These are phyloP conservation scores for Zygotorulaspora florentina DNA, from an alignment of 805 yeast genomes.

Conservation along the genomic window DNA sequence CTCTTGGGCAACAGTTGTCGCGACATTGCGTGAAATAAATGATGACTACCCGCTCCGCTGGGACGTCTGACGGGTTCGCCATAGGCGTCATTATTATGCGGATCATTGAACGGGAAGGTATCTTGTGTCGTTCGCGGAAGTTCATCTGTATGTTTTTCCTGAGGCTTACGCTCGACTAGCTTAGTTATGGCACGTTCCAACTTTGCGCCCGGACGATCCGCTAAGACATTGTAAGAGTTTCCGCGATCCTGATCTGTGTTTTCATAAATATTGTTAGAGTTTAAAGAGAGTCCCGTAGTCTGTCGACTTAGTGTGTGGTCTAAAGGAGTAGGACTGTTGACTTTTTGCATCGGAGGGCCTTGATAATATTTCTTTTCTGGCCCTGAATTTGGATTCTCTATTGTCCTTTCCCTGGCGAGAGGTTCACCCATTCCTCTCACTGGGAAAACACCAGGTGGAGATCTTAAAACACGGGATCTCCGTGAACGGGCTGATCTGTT, in stretches of 20 bases:
- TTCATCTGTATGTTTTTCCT: constrained; percentile 2
- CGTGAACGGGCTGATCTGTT: constrained; percentile 6
- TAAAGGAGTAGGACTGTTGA: background rate
- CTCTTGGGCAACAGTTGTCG: constrained; percentile 17
- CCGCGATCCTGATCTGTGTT: background rate
- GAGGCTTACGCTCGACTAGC: constrained; percentile 13
- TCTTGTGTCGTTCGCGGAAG: constrained; percentile 30
- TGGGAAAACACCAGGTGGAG: constrained; percentile 78
- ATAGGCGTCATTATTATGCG: constrained; percentile 3
- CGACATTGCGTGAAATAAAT: constrained; percentile 20
- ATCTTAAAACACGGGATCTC: constrained; percentile 32
- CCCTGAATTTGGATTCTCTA: constrained; percentile 41
- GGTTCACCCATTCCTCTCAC: constrained; percentile 76
- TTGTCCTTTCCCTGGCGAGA: constrained; percentile 48
- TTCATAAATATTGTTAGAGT: background rate
- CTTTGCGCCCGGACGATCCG: constrained; percentile 35
- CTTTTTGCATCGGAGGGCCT: background rate
- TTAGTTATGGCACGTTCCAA: constrained; percentile 33
- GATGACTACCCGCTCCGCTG: background rate
- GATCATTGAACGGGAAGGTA: constrained; percentile 18
- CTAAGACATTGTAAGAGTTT: constrained; percentile 30
- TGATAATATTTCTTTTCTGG: background rate
- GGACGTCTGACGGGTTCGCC: background rate
- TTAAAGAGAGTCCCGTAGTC: background rate
- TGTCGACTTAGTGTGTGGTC: constrained; percentile 1